phyloP scores from a whole-genome alignment of 768 basidiomycete species.

The Boletellus ananas region DNA sequence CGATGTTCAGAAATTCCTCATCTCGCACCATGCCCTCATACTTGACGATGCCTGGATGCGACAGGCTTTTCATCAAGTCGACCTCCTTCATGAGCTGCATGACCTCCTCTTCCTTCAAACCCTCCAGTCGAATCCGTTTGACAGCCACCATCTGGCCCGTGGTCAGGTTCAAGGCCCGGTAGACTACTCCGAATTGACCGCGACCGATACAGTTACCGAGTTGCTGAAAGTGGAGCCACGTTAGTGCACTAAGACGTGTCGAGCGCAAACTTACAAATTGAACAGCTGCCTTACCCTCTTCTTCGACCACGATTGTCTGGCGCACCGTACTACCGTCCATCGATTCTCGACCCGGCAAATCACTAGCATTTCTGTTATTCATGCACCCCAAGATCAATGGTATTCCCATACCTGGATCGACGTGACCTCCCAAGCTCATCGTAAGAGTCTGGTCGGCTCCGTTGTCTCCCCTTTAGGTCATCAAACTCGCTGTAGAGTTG shows the following conservation, averaged over 20 bases:
- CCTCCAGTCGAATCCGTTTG: constrained; percentile 89
- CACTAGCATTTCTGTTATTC: constrained; percentile 57
- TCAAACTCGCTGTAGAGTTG: constrained; percentile 76
- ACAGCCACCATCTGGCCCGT: constrained; percentile 99
- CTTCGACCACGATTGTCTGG: constrained; percentile 70
- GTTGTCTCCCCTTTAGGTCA: constrained; percentile 46
- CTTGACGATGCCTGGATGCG: constrained; percentile 94
- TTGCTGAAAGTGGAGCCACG: constrained; percentile 55
- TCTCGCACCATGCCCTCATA: constrained; percentile 96
- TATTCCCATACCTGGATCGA: constrained; percentile 68
- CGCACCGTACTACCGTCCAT: constrained; percentile 62
- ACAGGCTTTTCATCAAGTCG: constrained; percentile 83
- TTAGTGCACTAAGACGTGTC: constrained; percentile 10
- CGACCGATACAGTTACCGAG: constrained; percentile 95
- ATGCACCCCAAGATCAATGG: constrained; percentile 59
- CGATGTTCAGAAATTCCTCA: constrained; percentile 82
- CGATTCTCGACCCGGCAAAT: constrained; percentile 57
- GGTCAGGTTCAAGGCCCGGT: constrained; percentile 88
- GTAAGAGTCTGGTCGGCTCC: constrained; percentile 60
- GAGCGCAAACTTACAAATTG: constrained; percentile 64
- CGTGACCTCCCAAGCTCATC: constrained; percentile 60
- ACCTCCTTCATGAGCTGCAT: constrained; percentile 92
- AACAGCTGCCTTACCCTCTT: constrained; percentile 75
- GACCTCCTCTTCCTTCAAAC: constrained; percentile 87
- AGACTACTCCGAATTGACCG: constrained; percentile 96